phyloP scores from a whole-genome alignment of 495 filamentous ascomycete genomes.

The Penicillium fimorum region DNA sequence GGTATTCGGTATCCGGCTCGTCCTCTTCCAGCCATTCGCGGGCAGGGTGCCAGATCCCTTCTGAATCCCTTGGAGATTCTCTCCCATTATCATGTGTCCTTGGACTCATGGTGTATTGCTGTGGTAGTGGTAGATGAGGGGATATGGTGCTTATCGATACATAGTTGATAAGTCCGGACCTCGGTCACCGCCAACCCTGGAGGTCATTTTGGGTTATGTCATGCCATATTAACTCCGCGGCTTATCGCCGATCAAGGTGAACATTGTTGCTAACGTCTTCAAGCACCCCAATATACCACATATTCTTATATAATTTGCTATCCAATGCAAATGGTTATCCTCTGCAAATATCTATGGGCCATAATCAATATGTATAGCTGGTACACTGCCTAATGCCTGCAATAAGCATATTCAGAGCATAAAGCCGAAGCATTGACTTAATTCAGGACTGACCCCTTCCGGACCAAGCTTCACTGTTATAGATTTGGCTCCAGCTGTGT shows the following conservation, averaged over 20 bases:
- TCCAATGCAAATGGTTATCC: neutral
- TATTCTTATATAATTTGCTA: neutral
- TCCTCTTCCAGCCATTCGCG: conserved; percentile 46
- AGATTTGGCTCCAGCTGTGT: neutral
- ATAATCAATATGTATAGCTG: neutral
- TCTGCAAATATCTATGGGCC: neutral
- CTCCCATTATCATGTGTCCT: conserved; percentile 8
- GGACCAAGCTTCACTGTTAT: neutral
- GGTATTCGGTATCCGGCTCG: conserved; percentile 22
- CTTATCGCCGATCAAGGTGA: conserved; percentile 10
- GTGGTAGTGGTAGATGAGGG: conserved; percentile 12
- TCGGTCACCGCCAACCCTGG: conserved; percentile 11
- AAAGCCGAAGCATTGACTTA: neutral
- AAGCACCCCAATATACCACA: no score
- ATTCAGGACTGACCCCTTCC: neutral
- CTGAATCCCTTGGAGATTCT: conserved; percentile 6
- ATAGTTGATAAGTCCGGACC: conserved; percentile 6
- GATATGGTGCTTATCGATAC: conserved; percentile 31
- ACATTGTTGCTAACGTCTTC: neutral
- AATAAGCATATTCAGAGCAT: neutral
- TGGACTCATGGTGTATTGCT: conserved; percentile 17
- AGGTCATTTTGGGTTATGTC: conserved; percentile 15
- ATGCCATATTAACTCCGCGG: conserved; percentile 13
- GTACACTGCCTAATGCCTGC: neutral
- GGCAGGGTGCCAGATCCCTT: conserved; percentile 36